phyloP scores from a whole-genome alignment of 192 early-diverging fungal species.

The Backusella circina region DNA sequence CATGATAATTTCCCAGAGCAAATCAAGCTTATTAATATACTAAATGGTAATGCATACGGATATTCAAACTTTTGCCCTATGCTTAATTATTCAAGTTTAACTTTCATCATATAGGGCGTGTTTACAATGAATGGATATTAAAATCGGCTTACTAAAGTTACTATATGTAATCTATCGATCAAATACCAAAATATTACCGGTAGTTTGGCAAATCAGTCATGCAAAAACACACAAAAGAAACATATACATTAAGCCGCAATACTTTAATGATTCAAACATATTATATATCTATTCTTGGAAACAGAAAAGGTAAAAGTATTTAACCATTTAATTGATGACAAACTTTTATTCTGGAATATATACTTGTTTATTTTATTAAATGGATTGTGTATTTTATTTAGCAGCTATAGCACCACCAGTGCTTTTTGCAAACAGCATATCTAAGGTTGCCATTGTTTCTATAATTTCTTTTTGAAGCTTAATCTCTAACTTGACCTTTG shows the following conservation, averaged over 20 bases:
- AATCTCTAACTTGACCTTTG: slow-evolving; percentile 79
- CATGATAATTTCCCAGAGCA: neutral
- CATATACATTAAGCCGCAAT: too few relatives aligned
- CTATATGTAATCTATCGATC: neutral
- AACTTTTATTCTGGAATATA: neutral
- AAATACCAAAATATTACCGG: neutral
- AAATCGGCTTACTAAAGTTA: too few relatives aligned
- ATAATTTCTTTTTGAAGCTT: slow-evolving; percentile 71
- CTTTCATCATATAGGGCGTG: too few relatives aligned
- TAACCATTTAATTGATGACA: neutral
- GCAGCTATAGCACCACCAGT: slow-evolving; percentile 8
- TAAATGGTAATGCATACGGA: neutral
- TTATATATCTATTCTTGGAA: too few relatives aligned
- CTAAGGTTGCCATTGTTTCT: slow-evolving; percentile 81
- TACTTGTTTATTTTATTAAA: neutral
- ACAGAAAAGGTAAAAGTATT: neutral
- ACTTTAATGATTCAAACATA: too few relatives aligned
- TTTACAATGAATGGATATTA: too few relatives aligned
- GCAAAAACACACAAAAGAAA: too few relatives aligned
- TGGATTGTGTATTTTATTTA: neutral
- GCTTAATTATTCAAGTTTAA: too few relatives aligned
- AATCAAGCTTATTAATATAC: neutral
- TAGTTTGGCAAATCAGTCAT: neutral
- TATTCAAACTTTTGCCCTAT: too few relatives aligned
- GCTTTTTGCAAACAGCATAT: slow-evolving; percentile 68